Evolutionary conservation across 345 rosid genomes (phyloP).

Genomic region (Syzygium jambos): DNA sequence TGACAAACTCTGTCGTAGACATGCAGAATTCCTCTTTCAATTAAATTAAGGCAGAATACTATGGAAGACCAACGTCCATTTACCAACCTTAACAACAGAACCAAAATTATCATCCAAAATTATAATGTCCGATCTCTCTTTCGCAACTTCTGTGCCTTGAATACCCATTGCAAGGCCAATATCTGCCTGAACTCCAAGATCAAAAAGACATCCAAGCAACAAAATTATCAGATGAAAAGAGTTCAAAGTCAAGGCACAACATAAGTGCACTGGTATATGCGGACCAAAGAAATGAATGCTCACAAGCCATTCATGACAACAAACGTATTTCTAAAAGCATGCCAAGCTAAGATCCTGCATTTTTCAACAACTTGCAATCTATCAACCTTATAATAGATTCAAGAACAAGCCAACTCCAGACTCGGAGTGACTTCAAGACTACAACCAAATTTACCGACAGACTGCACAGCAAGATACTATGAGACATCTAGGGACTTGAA

Average conservation of each 20-base stretch:
- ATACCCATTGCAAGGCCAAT: slow-evolving; percentile 99
- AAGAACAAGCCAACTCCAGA: neutral
- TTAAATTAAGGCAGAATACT: neutral
- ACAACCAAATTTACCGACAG: neutral
- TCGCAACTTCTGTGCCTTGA: slow-evolving; percentile 97
- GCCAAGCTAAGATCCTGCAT: neutral
- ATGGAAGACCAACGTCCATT: neutral
- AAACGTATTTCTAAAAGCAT: neutral
- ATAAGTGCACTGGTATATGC: neutral
- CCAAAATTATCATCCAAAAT: slow-evolving; percentile 91
- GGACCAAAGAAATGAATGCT: neutral
- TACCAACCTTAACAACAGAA: slow-evolving; percentile 86
- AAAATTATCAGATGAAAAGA: neutral
- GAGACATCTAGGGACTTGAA: neutral
- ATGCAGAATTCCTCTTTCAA: neutral
- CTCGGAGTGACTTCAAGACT: neutral
- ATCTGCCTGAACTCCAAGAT: slow-evolving; percentile 57
- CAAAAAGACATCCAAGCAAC: neutral
- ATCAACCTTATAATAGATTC: neutral
- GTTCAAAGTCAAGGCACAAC: neutral
- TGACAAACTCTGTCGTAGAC: neutral
- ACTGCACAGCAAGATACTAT: neutral
- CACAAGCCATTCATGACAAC: neutral
- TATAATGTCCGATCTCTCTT: slow-evolving; percentile 95
- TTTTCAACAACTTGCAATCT: neutral